A percentile compares a stretch with the other conserved stretches of the same genome.
Conservation (phyloP, 2,329 filamentous ascomycete species). For the Aspergillus nomiae region DNA sequence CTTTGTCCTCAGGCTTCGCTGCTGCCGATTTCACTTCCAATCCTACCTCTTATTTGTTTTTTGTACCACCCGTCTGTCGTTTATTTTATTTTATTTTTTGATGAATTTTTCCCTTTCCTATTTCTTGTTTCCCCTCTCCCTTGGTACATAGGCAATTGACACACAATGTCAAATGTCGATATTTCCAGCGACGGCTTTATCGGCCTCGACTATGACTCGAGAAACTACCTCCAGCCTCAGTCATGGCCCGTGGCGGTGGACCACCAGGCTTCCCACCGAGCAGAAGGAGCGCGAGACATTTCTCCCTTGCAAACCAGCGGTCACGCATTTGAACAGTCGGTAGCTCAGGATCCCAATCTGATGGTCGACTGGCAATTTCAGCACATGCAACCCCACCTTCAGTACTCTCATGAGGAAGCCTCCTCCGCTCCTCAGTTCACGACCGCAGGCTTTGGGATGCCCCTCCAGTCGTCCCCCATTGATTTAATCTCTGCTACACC, state of each 20-base stretch:
- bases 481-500: constrained; percentile 54
- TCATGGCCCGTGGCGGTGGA: constrained; percentile 48
- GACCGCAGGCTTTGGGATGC: constrained; percentile 58
- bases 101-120: constrained; percentile 10
- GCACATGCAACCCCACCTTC: constrained; percentile 40
- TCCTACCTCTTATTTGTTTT: constrained; percentile 20
- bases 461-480: constrained; percentile 53
- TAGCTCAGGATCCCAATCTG: constrained; percentile 46
- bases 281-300: constrained; percentile 43
- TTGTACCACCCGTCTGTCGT: constrained; percentile 21
- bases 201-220: constrained; percentile 51
- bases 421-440: constrained; percentile 57
- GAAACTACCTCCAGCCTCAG: constrained; percentile 46
- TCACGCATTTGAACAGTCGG: constrained; percentile 46
- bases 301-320: constrained; percentile 47
- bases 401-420: constrained; percentile 54
- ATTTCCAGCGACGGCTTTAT: constrained; percentile 48
- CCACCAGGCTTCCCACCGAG: constrained; percentile 40
- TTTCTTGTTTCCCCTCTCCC: constrained; percentile 21
- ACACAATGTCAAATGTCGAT: constrained; percentile 49
- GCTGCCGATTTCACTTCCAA: constrained; percentile 7
- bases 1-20: constrained; percentile 27
- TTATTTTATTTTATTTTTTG: constrained; percentile 9
- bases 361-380: constrained; percentile 52
- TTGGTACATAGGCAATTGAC: constrained; percentile 19